Percentiles rank a stretch among this genome's conserved stretches.
These are phyloP conservation scores for Globisporangium nunn DNA, from an alignment of 352 stramenopile species.

Conservation along the genomic window DNA sequence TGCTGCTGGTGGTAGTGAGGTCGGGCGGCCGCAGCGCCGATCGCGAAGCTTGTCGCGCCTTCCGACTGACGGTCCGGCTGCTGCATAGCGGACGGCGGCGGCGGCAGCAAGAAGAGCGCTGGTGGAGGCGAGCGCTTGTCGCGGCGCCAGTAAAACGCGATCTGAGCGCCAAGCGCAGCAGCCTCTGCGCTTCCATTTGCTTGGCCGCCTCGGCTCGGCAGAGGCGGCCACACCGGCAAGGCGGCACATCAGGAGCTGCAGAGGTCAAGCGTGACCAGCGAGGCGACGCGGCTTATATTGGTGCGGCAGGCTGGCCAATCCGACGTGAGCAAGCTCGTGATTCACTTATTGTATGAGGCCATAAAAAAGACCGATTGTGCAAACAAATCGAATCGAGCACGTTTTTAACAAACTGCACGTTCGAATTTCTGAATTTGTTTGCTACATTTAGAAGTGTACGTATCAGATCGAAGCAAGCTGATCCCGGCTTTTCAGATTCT, in stretches of 20 bases:
- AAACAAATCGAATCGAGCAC: background rate
- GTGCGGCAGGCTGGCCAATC: background rate
- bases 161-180: background rate
- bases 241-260: too few species aligned
- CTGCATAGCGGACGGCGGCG: constrained; percentile 12
- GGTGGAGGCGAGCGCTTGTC: background rate
- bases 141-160: background rate
- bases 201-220: background rate
- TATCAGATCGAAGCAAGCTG: too few species aligned
- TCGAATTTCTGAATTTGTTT: too few species aligned
- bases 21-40: constrained; percentile 5
- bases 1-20: constrained; percentile 17
- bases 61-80: constrained; percentile 26
- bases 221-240: background rate
- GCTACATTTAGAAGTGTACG: too few species aligned
- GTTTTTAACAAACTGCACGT: background rate
- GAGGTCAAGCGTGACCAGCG: background rate
- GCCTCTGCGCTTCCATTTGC: too few species aligned
- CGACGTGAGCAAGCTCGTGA: background rate
- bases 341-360: background rate
- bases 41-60: constrained; percentile 13
- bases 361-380: too few species aligned
- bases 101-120: background rate
- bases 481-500: too few species aligned
- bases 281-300: background rate